Evolutionary conservation across 2,329 filamentous ascomycete species (phyloP).

Genomic region (Aschersonia sp.): DNA sequence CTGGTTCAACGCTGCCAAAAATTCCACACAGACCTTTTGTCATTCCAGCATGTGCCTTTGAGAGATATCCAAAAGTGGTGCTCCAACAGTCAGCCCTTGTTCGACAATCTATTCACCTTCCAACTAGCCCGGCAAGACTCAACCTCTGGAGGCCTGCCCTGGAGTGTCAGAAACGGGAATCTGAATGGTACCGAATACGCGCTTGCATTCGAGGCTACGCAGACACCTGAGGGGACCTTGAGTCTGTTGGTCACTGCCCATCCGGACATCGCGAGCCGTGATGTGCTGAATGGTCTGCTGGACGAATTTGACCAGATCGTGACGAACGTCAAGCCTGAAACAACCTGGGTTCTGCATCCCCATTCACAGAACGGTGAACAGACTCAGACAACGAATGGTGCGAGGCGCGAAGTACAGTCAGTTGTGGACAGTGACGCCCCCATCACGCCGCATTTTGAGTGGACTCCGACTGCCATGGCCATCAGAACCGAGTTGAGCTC

Average conservation of each 20-base stretch:
- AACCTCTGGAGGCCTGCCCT: constrained; percentile 24
- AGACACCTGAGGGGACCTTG: constrained; percentile 32
- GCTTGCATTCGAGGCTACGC: constrained; percentile 59
- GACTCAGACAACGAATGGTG: background rate
- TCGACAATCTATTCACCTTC: constrained; percentile 75
- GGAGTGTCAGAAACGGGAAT: constrained; percentile 34
- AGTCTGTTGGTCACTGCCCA: constrained; percentile 46
- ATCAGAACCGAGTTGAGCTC: constrained; percentile 49
- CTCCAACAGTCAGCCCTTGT: constrained; percentile 43
- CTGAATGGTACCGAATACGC: constrained; percentile 50
- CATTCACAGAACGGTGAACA: too few relatives aligned
- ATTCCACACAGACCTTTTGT: constrained; percentile 51
- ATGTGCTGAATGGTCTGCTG: constrained; percentile 20
- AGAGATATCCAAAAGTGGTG: constrained; percentile 73
- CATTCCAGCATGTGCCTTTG: constrained; percentile 60
- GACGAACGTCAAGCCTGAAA: constrained; percentile 3
- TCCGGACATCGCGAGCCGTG: constrained; percentile 17
- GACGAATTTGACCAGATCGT: constrained; percentile 19
- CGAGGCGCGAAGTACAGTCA: background rate
- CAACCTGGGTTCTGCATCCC: background rate
- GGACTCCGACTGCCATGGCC: constrained; percentile 22
- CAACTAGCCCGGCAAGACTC: constrained; percentile 34
- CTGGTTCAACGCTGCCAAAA: constrained; percentile 52
- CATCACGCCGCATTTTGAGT: background rate
- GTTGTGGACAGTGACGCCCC: background rate